Evolutionary conservation across 805 yeast species (phyloP), one percentile per base, ranked within the genome.

Genomic region (Myxozyma geophila): DNA sequence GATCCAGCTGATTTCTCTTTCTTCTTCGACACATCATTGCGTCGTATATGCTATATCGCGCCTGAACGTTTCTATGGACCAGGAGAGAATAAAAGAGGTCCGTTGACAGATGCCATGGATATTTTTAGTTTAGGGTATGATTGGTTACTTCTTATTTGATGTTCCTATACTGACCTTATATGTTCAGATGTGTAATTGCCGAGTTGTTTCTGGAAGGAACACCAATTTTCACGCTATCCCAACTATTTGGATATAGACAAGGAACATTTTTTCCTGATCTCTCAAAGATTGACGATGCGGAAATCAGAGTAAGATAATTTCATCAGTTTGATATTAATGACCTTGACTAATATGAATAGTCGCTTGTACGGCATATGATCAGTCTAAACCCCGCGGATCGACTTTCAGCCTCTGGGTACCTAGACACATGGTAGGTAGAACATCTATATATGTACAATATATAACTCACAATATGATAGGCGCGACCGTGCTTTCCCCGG

Each of bases 1-100:
- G 93, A 95, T 72, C 98, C 98, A 0, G 89, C 92, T 12, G 93
- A 89, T 66, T 95, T 89, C 71, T 86, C 95, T 0, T 95, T 93
- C 72, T 95, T 87, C 75, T 95, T 92, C 73, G 98, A 95, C 76
- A 90, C 93, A 2, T 89, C 96, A 1, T 90, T 85, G 73, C 80
- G 98, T 67, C 81, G 97, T 70, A 83, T 85, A 1, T 95, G 99
- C 75, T 93, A 93, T 74, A 75, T 95, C 49, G 98, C 99, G 0
- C 99, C 99, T 0, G 99, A 95, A 74, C 79, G 99, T 68, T 93
- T 95, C 71, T 65, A 71, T 23, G 69, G 77, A 4, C 72, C 72
- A 1, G 75, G 71, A 4, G 73, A 70, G 6, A 69, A 69, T 47
- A 57, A 68, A 41, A 59, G 75, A 64, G 80, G 74, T 1, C 70